Conservation (phyloP, 1,284 basidiomycete genomes). For the Sanghuangporus sanghuang region DNA sequence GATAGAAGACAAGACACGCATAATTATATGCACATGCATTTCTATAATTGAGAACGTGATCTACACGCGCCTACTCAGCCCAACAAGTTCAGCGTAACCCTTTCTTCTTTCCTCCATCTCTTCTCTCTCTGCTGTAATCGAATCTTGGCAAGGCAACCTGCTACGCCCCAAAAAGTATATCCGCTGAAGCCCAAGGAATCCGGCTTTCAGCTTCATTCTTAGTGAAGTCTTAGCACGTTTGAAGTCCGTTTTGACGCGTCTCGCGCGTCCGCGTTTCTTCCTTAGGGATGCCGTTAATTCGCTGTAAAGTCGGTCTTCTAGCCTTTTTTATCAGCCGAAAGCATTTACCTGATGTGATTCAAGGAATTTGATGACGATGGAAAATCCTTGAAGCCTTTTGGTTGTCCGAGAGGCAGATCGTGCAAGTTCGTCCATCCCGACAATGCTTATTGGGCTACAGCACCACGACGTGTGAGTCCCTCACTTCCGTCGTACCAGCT, state of each 20-base stretch:
- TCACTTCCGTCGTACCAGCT: neutral
- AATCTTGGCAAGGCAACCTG: too few relatives aligned
- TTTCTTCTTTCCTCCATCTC: too few relatives aligned
- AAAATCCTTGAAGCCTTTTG: neutral
- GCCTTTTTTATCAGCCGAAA: too few relatives aligned
- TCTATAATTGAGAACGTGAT: too few relatives aligned
- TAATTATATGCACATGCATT: too few relatives aligned
- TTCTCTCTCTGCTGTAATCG: too few relatives aligned
- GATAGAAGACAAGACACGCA: too few relatives aligned
- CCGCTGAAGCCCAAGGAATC: too few relatives aligned
- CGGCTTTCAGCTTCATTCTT: neutral
- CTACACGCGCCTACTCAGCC: too few relatives aligned
- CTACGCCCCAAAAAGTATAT: too few relatives aligned
- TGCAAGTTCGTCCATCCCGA: conserved; percentile 13
- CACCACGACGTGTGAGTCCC: neutral
- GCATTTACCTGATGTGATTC: neutral
- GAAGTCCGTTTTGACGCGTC: neutral
- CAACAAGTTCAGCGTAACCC: too few relatives aligned
- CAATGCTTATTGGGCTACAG: conserved; percentile 1
- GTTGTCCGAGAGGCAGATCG: conserved; percentile 1
- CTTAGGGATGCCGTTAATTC: conserved; percentile 1
- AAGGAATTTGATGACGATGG: conserved; percentile 13
- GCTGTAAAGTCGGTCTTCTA: conserved; percentile 8
- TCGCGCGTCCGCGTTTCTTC: neutral
- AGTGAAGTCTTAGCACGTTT: neutral